A percentile compares a stretch with the other conserved stretches of the same genome.
phyloP scores from a whole-genome alignment of 1,139 yeast genomes.

The Suhomyces taliae region DNA sequence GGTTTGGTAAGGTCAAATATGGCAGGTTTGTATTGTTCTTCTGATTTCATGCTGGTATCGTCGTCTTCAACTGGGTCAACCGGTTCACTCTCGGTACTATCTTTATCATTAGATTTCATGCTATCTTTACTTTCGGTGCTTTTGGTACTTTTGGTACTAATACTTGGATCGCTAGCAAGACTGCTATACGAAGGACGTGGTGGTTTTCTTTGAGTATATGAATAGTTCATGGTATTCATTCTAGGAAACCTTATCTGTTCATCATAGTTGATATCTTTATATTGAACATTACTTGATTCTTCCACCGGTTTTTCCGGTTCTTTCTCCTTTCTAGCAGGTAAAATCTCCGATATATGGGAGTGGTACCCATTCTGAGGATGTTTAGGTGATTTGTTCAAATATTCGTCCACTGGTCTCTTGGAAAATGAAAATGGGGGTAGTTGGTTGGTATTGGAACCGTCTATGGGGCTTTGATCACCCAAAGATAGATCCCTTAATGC shows the following conservation, averaged over 20 bases:
- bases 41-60: not conserved
- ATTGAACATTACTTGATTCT: slow-evolving; percentile 1
- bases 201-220: slow-evolving; percentile 8
- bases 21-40: slow-evolving; percentile 37
- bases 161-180: slow-evolving; percentile 1
- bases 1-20: slow-evolving; percentile 41
- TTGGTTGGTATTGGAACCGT: not conserved
- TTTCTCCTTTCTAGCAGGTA: slow-evolving; percentile 18
- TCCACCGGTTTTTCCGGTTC: slow-evolving; percentile 5
- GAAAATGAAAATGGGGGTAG: slow-evolving; percentile 40
- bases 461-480: not conserved
- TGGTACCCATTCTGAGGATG: slow-evolving; percentile 13
- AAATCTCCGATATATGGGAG: slow-evolving; percentile 34
- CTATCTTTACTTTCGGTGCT: not conserved
- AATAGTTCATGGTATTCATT: slow-evolving; percentile 30
- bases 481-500: not conserved
- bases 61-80: not conserved
- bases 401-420: slow-evolving; percentile 36
- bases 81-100: too few species aligned
- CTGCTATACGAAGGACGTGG: slow-evolving; percentile 7
- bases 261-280: slow-evolving; percentile 37
- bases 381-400: slow-evolving; percentile 3
- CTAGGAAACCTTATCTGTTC: slow-evolving; percentile 49
- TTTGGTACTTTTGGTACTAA: not conserved
- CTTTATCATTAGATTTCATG: not conserved